These are phyloP conservation scores for Termitomyces sp. DNA, from an alignment of 768 basidiomycete species.

Conservation along the genomic window DNA sequence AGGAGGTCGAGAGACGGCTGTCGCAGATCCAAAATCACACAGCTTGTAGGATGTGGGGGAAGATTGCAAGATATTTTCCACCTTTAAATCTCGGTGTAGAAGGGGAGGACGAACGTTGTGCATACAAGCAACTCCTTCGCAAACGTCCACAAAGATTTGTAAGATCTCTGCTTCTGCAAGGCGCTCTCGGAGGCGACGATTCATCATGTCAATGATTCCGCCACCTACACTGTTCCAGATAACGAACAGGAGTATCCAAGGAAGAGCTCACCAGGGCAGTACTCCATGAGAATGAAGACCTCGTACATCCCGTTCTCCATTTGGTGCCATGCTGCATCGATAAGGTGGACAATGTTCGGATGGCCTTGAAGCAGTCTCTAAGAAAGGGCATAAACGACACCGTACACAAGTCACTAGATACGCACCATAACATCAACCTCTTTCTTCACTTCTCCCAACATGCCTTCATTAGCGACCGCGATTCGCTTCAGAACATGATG, in stretches of 20 bases:
- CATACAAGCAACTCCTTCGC: conserved; percentile 96
- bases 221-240: conserved; percentile 54
- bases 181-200: conserved; percentile 89
- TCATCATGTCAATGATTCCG: conserved; percentile 99
- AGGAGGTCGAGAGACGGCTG: conserved; percentile 70
- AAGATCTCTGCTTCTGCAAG: conserved; percentile 95
- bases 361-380: conserved; percentile 90
- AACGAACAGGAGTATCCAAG: background rate
- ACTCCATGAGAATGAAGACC: conserved; percentile 99
- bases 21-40: conserved; percentile 96
- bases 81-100: conserved; percentile 96
- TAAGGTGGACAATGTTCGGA: conserved; percentile 92
- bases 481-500: conserved; percentile 98
- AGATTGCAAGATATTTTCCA: conserved; percentile 95
- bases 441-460: conserved; percentile 91
- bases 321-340: conserved; percentile 90
- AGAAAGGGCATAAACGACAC: conserved; percentile 23
- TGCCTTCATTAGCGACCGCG: conserved; percentile 83
- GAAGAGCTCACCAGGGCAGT: conserved; percentile 68
- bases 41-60: conserved; percentile 84
- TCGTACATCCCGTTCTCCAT: conserved; percentile 83
- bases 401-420: conserved; percentile 4
- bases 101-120: conserved; percentile 88
- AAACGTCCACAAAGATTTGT: conserved; percentile 96
- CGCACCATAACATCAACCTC: conserved; percentile 99